These are phyloP conservation scores for Shiraia sp. DNA, from an alignment of 2,329 filamentous ascomycete species.

Conservation along the genomic window DNA sequence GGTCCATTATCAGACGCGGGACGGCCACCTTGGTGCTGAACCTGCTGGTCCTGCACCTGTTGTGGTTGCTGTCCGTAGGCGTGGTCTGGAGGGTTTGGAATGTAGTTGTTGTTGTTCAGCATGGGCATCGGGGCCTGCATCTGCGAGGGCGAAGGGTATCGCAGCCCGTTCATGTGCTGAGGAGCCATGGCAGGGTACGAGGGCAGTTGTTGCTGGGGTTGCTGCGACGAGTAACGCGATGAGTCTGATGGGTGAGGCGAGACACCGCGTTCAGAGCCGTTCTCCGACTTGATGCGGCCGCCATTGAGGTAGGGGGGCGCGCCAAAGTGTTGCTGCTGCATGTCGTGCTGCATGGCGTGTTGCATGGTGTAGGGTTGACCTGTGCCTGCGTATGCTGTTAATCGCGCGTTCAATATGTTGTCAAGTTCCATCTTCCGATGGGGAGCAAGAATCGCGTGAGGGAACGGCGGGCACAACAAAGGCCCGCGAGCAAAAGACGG, in stretches of 20 bases:
- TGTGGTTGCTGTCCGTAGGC: conserved; percentile 48
- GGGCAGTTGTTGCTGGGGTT: conserved; percentile 56
- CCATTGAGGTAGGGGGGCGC: conserved; percentile 54
- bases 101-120: conserved; percentile 61
- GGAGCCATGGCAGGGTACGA: conserved; percentile 54
- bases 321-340: conserved; percentile 50
- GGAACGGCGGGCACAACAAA: conserved; percentile 17
- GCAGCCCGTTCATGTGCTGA: conserved; percentile 56
- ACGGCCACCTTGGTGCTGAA: conserved; percentile 48
- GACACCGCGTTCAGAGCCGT: conserved; percentile 61
- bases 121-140: conserved; percentile 58
- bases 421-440: conserved; percentile 43
- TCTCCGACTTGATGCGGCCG: conserved; percentile 60
- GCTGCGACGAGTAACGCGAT: conserved; percentile 61
- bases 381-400: conserved; percentile 44
- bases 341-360: conserved; percentile 48
- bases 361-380: conserved; percentile 45
- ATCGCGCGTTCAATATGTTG: conserved; percentile 49
- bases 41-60: conserved; percentile 42
- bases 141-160: conserved; percentile 58
- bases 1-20: conserved; percentile 54
- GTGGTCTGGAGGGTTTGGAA: conserved; percentile 55
- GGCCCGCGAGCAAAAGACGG: conserved; percentile 27
- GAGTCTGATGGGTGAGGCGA: conserved; percentile 60
- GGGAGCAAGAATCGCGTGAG: conserved; percentile 24